A percentile compares a stretch with the other conserved stretches of the same genome.
Evolutionary conservation across 1,284 basidiomycete species (phyloP).

Genomic region (Ustilago esculenta): DNA sequence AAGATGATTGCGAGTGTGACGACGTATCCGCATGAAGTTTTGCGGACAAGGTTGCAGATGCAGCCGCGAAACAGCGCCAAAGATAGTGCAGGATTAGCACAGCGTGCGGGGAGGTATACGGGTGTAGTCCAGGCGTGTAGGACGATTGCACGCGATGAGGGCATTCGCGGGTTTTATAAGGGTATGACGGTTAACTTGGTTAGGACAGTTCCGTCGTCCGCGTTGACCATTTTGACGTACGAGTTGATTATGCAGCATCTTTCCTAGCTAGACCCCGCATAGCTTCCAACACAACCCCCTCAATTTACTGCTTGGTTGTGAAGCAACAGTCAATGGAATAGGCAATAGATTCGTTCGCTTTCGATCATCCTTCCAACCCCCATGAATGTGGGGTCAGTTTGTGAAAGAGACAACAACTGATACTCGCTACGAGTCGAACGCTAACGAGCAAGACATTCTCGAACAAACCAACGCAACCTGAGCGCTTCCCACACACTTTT

Average conservation of each 20-base stretch:
- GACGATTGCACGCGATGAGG: slow-evolving; percentile 56
- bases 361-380: no score
- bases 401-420: no score
- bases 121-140: slow-evolving; percentile 51
- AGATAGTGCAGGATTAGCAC: background rate
- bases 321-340: no score
- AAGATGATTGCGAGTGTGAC: slow-evolving; percentile 66
- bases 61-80: slow-evolving; percentile 32
- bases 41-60: slow-evolving; percentile 65
- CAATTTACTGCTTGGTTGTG: no score
- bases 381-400: no score
- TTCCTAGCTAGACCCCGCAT: background rate
- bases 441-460: no score
- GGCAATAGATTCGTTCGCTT: no score
- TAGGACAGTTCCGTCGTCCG: slow-evolving; percentile 62
- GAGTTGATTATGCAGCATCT: slow-evolving; percentile 64
- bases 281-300: no score
- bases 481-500: no score
- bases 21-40: slow-evolving; percentile 66
- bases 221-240: slow-evolving; percentile 64
- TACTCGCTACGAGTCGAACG: no score
- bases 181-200: slow-evolving; percentile 65
- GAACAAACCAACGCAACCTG: no score
- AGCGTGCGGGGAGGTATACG: slow-evolving; percentile 48
- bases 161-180: slow-evolving; percentile 61